A percentile compares a stretch with the other conserved stretches of the same genome.
phyloP scores from a whole-genome alignment of 2,329 filamentous ascomycete species.

The Ophiostoma sp. region DNA sequence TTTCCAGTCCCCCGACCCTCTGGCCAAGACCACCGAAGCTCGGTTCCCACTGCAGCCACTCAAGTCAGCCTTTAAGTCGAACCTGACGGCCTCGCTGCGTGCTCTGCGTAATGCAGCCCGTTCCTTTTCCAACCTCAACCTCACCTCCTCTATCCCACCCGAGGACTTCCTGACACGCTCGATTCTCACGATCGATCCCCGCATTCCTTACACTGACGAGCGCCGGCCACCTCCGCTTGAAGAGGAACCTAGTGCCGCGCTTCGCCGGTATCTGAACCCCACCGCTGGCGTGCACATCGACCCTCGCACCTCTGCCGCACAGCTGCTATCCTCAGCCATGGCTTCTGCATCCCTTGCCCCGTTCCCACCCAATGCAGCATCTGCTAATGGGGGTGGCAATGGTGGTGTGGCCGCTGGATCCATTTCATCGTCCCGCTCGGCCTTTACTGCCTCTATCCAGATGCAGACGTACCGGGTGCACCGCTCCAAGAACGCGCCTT shows the following conservation, averaged over 20 bases:
- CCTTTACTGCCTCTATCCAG: constrained; percentile 61
- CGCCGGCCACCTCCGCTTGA: constrained; percentile 56
- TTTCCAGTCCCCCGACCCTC: constrained; percentile 35
- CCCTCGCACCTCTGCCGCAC: constrained; percentile 29
- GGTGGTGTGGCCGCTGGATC: background rate
- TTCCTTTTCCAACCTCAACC: constrained; percentile 57
- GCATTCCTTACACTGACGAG: constrained; percentile 62
- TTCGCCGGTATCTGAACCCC: constrained; percentile 63
- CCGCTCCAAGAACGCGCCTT: constrained; percentile 31
- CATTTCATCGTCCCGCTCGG: constrained; percentile 28
- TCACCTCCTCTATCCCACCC: constrained; percentile 57
- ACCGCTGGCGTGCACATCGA: constrained; percentile 48
- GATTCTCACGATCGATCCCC: constrained; percentile 61
- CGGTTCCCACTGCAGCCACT: constrained; percentile 42
- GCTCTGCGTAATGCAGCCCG: constrained; percentile 59
- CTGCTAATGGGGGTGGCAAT: background rate
- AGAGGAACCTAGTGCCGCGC: constrained; percentile 56
- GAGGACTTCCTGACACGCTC: constrained; percentile 63
- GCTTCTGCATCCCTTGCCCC: constrained; percentile 11
- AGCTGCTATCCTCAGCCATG: constrained; percentile 22
- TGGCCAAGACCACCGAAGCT: constrained; percentile 19
- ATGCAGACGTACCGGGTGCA: constrained; percentile 65
- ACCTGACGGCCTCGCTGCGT: constrained; percentile 60
- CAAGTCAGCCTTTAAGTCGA: constrained; percentile 60
- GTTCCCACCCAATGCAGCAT: constrained; percentile 21